Conservation (phyloP, 2,329 filamentous ascomycete species). For the Rosellinia necatrix region DNA sequence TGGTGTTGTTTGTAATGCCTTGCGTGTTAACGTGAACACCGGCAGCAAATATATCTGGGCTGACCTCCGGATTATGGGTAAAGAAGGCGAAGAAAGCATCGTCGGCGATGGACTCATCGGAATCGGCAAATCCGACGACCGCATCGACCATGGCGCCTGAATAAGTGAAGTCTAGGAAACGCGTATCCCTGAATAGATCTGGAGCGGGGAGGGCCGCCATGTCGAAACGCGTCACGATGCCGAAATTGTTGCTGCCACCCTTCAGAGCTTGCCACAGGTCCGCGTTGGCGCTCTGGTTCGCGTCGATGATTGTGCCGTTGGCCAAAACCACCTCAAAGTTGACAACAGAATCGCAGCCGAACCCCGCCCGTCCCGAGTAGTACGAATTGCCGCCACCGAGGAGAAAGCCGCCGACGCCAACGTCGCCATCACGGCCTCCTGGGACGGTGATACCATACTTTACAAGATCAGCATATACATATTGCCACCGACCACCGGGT, state of each 20-base stretch:
- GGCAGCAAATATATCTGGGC: slow-evolving; percentile 18
- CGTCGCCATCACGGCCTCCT: slow-evolving; percentile 38
- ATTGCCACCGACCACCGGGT: slow-evolving; percentile 36
- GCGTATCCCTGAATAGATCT: slow-evolving; percentile 30
- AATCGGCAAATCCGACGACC: slow-evolving; percentile 30
- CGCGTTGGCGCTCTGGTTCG: slow-evolving; percentile 42
- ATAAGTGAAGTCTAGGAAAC: slow-evolving; percentile 26
- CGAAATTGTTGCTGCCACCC: slow-evolving; percentile 54
- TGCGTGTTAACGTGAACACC: slow-evolving; percentile 32
- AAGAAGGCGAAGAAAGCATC: slow-evolving; percentile 33
- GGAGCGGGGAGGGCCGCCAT: slow-evolving; percentile 39
- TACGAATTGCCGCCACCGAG: slow-evolving; percentile 28
- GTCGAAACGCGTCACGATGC: slow-evolving; percentile 46
- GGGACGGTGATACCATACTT: slow-evolving; percentile 32
- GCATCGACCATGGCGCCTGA: slow-evolving; percentile 31
- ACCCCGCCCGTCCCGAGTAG: slow-evolving; percentile 20
- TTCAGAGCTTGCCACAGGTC: slow-evolving; percentile 54
- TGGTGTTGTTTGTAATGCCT: slow-evolving; percentile 26
- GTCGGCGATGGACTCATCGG: slow-evolving; percentile 30
- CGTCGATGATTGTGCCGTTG: slow-evolving; percentile 44
- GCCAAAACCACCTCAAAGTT: slow-evolving; percentile 28
- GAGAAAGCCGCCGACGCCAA: slow-evolving; percentile 42
- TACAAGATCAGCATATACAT: slow-evolving; percentile 36
- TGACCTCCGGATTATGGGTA: slow-evolving; percentile 18
- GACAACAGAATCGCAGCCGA: slow-evolving; percentile 22